Conservation (phyloP, 331 rosid species). For the Pyracantha coccinea region DNA sequence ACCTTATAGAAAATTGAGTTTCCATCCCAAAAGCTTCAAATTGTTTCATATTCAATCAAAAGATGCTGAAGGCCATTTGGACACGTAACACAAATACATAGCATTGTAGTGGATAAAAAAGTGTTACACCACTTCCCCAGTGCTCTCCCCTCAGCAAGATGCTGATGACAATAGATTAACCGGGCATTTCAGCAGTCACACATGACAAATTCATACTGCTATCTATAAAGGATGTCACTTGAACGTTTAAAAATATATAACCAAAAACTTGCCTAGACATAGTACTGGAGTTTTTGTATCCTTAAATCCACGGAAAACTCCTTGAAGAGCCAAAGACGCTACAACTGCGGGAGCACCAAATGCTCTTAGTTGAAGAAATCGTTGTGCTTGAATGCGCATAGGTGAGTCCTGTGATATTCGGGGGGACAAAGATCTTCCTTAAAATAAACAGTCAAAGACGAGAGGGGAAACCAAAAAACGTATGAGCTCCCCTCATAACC, state of each 20-base stretch:
- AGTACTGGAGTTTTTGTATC: constrained; percentile 88
- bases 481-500: too few species aligned
- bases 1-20: neutral
- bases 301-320: constrained; percentile 95
- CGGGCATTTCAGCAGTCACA: neutral
- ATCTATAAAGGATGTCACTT: neutral
- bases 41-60: neutral
- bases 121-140: neutral
- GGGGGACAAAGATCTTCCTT: neutral
- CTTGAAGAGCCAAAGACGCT: constrained; percentile 92
- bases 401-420: constrained; percentile 52
- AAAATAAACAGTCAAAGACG: neutral
- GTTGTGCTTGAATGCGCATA: constrained; percentile 46
- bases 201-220: neutral
- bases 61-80: neutral
- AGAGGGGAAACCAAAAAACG: neutral
- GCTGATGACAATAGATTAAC: neutral
- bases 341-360: constrained; percentile 98
- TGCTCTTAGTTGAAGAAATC: constrained; percentile 71
- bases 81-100: neutral
- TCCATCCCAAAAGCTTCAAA: neutral
- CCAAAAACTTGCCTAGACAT: constrained; percentile 69
- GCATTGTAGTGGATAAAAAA: neutral
- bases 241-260: neutral
- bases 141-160: neutral